phyloP scores from a whole-genome alignment of 352 stramenopile genomes.

The Phytopythium boreale region DNA sequence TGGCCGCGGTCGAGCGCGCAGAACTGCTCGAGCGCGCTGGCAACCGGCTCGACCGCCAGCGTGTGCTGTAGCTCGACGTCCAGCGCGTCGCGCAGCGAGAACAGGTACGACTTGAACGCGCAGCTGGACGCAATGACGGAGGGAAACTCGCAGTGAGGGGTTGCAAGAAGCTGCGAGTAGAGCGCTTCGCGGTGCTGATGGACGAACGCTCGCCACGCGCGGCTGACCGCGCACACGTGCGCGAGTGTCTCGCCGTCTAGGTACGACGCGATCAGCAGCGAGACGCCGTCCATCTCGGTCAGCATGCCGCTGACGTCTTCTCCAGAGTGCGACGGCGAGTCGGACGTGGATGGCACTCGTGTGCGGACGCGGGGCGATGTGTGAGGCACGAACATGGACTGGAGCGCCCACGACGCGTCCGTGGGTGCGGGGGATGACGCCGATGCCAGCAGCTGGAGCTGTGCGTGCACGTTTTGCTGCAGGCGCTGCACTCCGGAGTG shows the following conservation, averaged over 20 bases:
- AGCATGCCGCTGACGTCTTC: constrained; percentile 21
- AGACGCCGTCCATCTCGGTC: constrained; percentile 46
- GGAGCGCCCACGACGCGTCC: constrained; percentile 1
- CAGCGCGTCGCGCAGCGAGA: constrained; percentile 35
- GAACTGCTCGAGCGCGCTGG: constrained; percentile 52
- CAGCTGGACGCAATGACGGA: constrained; percentile 39
- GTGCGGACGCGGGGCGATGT: background rate
- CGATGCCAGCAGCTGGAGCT: constrained; percentile 4
- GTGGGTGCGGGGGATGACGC: background rate
- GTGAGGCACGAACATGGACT: constrained; percentile 10
- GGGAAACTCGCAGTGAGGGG: constrained; percentile 25
- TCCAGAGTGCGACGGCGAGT: background rate
- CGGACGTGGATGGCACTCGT: background rate
- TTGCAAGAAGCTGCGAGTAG: constrained; percentile 30
- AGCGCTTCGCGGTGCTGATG: constrained; percentile 33
- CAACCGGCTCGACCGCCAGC: constrained; percentile 27
- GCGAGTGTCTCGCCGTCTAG: constrained; percentile 46
- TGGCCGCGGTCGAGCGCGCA: constrained; percentile 38
- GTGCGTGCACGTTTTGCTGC: constrained; percentile 10
- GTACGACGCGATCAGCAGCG: constrained; percentile 44
- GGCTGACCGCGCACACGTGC: constrained; percentile 38
- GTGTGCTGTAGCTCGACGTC: constrained; percentile 49
- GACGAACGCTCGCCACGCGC: constrained; percentile 37
- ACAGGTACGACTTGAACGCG: constrained; percentile 54
- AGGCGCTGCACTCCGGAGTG: constrained; percentile 5